Evolutionary conservation across 495 filamentous ascomycete species (phyloP).

Genomic region (Viridothelium virens): DNA sequence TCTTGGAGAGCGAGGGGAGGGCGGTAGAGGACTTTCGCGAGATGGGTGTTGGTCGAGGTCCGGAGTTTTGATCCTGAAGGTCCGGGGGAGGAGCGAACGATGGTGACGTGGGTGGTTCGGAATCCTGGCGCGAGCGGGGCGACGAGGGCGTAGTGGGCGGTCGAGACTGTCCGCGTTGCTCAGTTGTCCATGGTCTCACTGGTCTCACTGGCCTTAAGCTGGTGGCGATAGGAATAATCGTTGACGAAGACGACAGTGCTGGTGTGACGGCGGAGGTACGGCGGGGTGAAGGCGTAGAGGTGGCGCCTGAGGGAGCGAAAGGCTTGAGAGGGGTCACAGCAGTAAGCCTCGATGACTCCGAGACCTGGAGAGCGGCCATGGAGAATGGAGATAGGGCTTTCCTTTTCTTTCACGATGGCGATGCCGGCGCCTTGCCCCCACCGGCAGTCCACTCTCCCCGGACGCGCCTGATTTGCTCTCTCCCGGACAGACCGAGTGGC

Average conservation of each 20-base stretch:
- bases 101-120: neutral
- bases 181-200: neutral
- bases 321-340: no score
- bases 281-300: neutral
- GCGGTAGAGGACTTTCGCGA: slow-evolving; percentile 21
- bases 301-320: neutral
- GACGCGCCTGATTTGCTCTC: slow-evolving; percentile 3
- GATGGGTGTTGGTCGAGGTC: slow-evolving; percentile 14
- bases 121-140: slow-evolving; percentile 7
- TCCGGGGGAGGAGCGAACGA: neutral
- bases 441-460: slow-evolving; percentile 5
- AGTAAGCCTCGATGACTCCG: neutral
- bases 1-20: slow-evolving; percentile 21
- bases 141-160: neutral
- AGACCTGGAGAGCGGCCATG: slow-evolving; percentile 4
- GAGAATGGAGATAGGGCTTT: neutral
- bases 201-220: no score
- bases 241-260: neutral
- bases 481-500: neutral
- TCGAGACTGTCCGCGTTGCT: neutral
- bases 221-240: neutral
- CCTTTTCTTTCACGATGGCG: slow-evolving; percentile 5
- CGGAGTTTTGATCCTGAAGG: neutral
- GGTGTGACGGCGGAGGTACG: neutral
- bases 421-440: slow-evolving; percentile 9